Evolutionary conservation across 805 yeast genomes (phyloP).

Genomic region (Lipomyces japonicus): DNA sequence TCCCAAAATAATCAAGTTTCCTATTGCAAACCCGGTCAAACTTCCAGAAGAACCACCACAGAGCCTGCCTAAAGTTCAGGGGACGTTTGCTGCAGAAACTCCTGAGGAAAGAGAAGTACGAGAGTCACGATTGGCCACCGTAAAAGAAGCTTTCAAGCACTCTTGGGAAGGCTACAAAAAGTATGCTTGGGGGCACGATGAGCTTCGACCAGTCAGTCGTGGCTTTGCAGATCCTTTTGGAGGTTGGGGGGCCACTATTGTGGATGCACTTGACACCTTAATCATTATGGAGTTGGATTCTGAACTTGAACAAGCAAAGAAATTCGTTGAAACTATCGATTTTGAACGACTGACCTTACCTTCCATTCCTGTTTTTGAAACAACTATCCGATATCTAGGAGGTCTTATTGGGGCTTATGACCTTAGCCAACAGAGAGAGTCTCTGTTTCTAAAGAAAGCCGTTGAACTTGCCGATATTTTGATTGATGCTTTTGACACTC

Average conservation of each 20-base stretch:
- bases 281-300: slow-evolving; percentile 44
- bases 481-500: slow-evolving; percentile 56
- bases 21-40: slow-evolving; percentile 9
- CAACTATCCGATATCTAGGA: slow-evolving; percentile 51
- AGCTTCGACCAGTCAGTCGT: slow-evolving; percentile 42
- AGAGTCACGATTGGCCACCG: slow-evolving; percentile 33
- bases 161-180: slow-evolving; percentile 47
- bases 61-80: slow-evolving; percentile 24
- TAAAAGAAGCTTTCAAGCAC: slow-evolving; percentile 41
- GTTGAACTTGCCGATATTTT: slow-evolving; percentile 48
- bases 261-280: slow-evolving; percentile 54
- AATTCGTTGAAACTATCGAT: slow-evolving; percentile 40
- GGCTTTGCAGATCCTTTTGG: slow-evolving; percentile 41
- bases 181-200: slow-evolving; percentile 48
- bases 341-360: slow-evolving; percentile 44
- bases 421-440: slow-evolving; percentile 39
- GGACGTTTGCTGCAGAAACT: slow-evolving; percentile 28
- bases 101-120: slow-evolving; percentile 25
- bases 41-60: slow-evolving; percentile 23
- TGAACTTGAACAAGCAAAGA: slow-evolving; percentile 42
- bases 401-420: slow-evolving; percentile 54
- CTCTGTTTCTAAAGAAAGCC: slow-evolving; percentile 42
- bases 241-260: slow-evolving; percentile 52
- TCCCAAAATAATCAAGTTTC: slow-evolving; percentile 17
- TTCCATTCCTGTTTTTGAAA: slow-evolving; percentile 50